phyloP scores from a whole-genome alignment of 139 green algal genomes.

The Pleodorina starrii region DNA sequence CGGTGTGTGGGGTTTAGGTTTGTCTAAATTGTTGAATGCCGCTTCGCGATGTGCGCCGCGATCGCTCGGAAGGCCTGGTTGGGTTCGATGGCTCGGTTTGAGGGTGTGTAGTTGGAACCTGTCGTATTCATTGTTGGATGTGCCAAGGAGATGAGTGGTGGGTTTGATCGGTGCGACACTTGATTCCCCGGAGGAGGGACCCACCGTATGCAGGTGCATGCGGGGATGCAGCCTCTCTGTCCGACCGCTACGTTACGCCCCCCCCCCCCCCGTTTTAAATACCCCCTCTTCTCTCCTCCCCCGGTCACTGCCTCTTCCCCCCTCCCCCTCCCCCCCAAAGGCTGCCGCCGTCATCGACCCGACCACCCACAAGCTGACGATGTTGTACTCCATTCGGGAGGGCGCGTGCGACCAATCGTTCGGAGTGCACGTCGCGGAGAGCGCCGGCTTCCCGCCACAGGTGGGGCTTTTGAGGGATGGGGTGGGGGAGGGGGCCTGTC shows the following conservation, averaged over 20 bases:
- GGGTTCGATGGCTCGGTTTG: too few species aligned
- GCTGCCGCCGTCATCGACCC: constrained; percentile 53
- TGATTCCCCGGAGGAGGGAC: neutral
- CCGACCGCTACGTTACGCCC: neutral
- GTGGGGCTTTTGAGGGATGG: constrained; percentile 60
- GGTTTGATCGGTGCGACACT: too few species aligned
- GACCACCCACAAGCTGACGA: constrained; percentile 83
- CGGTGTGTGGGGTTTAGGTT: too few species aligned
- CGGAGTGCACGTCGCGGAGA: constrained; percentile 95
- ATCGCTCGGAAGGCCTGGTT: too few species aligned
- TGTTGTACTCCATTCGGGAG: constrained; percentile 92
- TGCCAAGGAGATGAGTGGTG: too few species aligned
- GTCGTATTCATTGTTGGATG: too few species aligned
- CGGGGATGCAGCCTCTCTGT: neutral
- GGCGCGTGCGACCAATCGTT: constrained; percentile 95
- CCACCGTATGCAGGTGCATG: neutral
- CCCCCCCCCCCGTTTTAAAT: neutral
- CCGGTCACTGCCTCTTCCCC: neutral
- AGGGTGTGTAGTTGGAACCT: too few species aligned
- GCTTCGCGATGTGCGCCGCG: neutral
- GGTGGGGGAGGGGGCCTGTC: neutral
- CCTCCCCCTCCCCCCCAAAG: neutral
- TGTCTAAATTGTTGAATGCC: too few species aligned
- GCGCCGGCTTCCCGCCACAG: constrained; percentile 87
- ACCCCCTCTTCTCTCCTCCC: neutral